Conservation (phyloP, 345 rosid species). For the Gossypium turneri region DNA sequence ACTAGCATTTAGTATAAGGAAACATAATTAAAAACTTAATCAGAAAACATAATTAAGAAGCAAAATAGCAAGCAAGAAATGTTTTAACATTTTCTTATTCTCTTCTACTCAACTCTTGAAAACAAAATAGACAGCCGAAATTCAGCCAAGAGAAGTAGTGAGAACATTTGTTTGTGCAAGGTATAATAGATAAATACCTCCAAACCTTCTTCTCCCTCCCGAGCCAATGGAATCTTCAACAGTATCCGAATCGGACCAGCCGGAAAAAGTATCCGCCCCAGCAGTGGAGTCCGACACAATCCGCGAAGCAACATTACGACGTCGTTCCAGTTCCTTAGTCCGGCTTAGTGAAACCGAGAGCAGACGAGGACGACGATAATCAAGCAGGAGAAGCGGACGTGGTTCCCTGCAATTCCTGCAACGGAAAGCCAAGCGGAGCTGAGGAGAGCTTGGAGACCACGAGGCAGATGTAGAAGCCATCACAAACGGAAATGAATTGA, state of each 20-base stretch:
- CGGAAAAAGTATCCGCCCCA: conserved; percentile 47
- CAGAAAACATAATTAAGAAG: background rate
- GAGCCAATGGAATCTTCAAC: conserved; percentile 33
- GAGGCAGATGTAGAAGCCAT: conserved; percentile 57
- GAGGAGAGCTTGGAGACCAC: conserved; percentile 69
- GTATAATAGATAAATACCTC: conserved; percentile 42
- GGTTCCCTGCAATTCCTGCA: conserved; percentile 27
- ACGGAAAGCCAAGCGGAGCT: conserved; percentile 73
- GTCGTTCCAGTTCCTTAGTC: background rate
- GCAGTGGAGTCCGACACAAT: conserved; percentile 32
- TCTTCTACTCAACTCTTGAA: background rate
- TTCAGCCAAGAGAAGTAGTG: background rate
- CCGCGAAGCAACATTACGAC: conserved; percentile 24
- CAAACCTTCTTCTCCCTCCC: conserved; percentile 45
- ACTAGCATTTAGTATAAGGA: background rate
- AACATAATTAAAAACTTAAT: background rate
- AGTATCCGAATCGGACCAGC: conserved; percentile 60
- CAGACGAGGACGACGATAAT: conserved; percentile 24
- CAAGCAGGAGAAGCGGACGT: conserved; percentile 21
- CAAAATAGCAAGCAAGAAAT: background rate
- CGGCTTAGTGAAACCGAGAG: conserved; percentile 29
- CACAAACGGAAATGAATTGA: conserved; percentile 16
- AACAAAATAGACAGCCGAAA: background rate
- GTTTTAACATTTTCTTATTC: too few species aligned
- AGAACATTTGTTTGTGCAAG: background rate